A percentile compares a stretch with the other conserved stretches of the same genome.
Conservation (phyloP, 2,329 filamentous ascomycete genomes). For the Alternaria angustiovoidea region DNA sequence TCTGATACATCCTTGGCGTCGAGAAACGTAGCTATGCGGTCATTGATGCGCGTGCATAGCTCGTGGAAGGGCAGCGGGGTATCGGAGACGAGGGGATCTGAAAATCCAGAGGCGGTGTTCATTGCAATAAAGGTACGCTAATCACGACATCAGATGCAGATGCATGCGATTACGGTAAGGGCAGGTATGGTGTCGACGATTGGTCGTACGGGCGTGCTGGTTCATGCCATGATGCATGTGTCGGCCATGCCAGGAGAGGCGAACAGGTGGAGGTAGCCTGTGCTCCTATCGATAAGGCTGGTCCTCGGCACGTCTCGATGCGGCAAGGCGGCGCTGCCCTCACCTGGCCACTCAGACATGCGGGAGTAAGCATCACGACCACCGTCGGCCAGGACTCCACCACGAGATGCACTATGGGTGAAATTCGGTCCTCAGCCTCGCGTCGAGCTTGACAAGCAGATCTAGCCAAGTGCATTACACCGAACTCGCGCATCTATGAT, state of each 20-base stretch:
- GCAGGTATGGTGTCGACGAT: constrained; percentile 22
- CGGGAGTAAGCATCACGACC: constrained; percentile 22
- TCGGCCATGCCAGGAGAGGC: constrained; percentile 22
- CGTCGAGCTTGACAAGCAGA: constrained; percentile 13
- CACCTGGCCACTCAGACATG: constrained; percentile 24
- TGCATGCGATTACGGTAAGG: constrained; percentile 21
- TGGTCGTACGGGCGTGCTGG: constrained; percentile 24
- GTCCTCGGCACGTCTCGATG: constrained; percentile 24
- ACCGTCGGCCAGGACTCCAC: constrained; percentile 13
- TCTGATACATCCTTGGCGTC: constrained; percentile 64
- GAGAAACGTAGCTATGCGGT: constrained; percentile 72
- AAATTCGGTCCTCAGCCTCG: constrained; percentile 14
- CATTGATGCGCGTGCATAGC: constrained; percentile 62
- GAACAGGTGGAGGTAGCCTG: constrained; percentile 26
- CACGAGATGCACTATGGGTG: constrained; percentile 5
- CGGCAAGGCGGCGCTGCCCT: constrained; percentile 21
- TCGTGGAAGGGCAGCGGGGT: constrained; percentile 57
- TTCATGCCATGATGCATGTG: constrained; percentile 36
- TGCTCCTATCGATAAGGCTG: constrained; percentile 29
- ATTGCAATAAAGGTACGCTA: constrained; percentile 47
- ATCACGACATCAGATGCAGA: constrained; percentile 45
- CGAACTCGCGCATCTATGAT: constrained; percentile 15
- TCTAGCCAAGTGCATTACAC: constrained; percentile 13
- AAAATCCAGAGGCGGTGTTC: constrained; percentile 41
- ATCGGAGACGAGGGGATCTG: constrained; percentile 49